Evolutionary conservation across 495 filamentous ascomycete species (phyloP).

Genomic region (Aspergillus incahuasiensis): DNA sequence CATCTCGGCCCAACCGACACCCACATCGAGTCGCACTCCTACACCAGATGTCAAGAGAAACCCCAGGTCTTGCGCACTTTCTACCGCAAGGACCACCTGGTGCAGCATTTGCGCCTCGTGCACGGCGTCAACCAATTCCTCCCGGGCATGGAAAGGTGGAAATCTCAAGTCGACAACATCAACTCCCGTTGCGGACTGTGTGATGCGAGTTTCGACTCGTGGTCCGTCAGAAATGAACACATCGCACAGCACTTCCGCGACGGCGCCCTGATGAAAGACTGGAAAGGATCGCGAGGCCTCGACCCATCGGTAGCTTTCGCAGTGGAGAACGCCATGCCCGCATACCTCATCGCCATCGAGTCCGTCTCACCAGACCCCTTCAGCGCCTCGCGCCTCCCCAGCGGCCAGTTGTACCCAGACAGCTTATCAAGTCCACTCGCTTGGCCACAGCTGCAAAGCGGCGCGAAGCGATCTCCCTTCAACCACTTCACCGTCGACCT

Average conservation of each 20-base stretch:
- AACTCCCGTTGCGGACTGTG: constrained; percentile 65
- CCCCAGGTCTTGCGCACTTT: constrained; percentile 55
- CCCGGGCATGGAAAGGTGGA: constrained; percentile 64
- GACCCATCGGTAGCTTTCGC: constrained; percentile 55
- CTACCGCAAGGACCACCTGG: constrained; percentile 74
- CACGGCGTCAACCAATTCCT: constrained; percentile 54
- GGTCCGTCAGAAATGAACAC: constrained; percentile 57
- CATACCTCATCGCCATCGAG: constrained; percentile 33
- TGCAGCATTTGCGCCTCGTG: constrained; percentile 69
- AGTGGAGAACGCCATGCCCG: constrained; percentile 63
- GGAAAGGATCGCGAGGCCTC: constrained; percentile 65
- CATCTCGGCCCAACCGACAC: constrained; percentile 8
- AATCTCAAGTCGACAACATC: constrained; percentile 53
- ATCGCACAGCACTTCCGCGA: constrained; percentile 59
- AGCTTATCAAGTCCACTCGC: neutral
- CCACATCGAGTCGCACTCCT: constrained; percentile 50
- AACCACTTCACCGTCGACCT: neutral
- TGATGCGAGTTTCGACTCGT: constrained; percentile 50
- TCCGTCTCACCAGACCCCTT: constrained; percentile 15
- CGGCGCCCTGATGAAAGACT: constrained; percentile 59
- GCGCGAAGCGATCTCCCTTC: neutral
- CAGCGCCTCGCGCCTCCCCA: neutral
- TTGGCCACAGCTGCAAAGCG: neutral
- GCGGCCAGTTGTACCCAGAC: neutral
- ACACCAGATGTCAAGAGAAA: constrained; percentile 58